A percentile compares a stretch with the other conserved stretches of the same genome.
phyloP scores from a whole-genome alignment of 495 filamentous ascomycete species.

The Hamigera avellanea region DNA sequence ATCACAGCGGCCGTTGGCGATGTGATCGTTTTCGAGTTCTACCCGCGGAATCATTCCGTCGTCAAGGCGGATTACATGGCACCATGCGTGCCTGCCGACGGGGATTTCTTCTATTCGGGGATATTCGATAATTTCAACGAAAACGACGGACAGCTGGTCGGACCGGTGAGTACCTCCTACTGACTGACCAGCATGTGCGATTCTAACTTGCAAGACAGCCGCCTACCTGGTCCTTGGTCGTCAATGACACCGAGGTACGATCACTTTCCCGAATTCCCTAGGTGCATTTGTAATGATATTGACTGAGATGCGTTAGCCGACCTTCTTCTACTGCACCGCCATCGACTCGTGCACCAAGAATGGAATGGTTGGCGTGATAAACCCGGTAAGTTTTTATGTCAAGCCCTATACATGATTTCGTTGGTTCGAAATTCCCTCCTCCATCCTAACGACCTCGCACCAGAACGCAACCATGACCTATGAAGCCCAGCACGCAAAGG shows the following conservation, averaged over 20 bases:
- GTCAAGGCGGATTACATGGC: slow-evolving; percentile 42
- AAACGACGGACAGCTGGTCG: slow-evolving; percentile 17
- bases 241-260: slow-evolving; percentile 24
- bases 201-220: slow-evolving; percentile 8
- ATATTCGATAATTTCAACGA: slow-evolving; percentile 19
- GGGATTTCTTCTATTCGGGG: slow-evolving; percentile 30
- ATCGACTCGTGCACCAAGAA: slow-evolving; percentile 26
- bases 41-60: slow-evolving; percentile 50
- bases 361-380: slow-evolving; percentile 34
- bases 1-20: slow-evolving; percentile 41
- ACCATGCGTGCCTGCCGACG: slow-evolving; percentile 42
- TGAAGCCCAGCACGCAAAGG: slow-evolving; percentile 20
- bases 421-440: no score
- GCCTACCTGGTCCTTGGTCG: slow-evolving; percentile 23
- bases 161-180: slow-evolving; percentile 22
- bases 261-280: background rate
- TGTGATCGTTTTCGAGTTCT: slow-evolving; percentile 49
- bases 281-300: no score
- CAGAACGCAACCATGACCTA: slow-evolving; percentile 24
- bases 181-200: no score
- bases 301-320: no score
- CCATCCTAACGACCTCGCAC: background rate
- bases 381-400: slow-evolving; percentile 16
- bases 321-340: slow-evolving; percentile 31
- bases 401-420: no score